phyloP scores from a whole-genome alignment of 2,329 filamentous ascomycete genomes.

The Mycosphaerella sp. region DNA sequence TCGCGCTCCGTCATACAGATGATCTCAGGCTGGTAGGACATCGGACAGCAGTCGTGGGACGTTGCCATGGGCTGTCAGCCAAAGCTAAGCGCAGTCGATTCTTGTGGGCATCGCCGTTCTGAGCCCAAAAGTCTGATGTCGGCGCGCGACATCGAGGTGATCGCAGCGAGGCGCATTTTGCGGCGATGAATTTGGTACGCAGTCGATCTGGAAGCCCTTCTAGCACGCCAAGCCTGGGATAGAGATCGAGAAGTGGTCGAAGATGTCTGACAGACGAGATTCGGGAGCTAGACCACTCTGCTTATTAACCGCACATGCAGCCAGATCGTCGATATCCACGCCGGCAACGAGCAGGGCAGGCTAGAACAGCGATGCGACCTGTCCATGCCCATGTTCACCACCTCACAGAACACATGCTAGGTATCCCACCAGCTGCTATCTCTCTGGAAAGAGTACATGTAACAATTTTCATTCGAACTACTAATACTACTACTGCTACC shows the following conservation, averaged over 20 bases:
- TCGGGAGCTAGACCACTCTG: neutral
- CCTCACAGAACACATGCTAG: neutral
- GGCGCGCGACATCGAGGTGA: constrained; percentile 1
- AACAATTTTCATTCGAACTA: no score
- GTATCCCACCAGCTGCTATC: no score
- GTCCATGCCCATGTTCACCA: neutral
- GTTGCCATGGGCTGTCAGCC: neutral
- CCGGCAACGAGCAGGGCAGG: neutral
- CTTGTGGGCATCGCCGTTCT: constrained; percentile 2
- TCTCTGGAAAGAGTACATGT: no score
- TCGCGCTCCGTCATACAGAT: neutral
- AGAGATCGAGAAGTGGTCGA: neutral
- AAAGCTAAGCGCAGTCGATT: constrained; percentile 1
- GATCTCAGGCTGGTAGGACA: constrained; percentile 4
- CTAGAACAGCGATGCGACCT: neutral
- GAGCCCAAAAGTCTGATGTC: constrained; percentile 1
- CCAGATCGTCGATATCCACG: neutral
- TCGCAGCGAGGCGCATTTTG: neutral
- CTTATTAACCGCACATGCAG: neutral
- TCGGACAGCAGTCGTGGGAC: constrained; percentile 1
- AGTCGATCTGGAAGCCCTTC: neutral
- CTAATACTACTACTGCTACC: no score
- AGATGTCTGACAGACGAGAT: neutral
- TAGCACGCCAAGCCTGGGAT: neutral
- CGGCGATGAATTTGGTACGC: neutral